A percentile compares a stretch with the other conserved stretches of the same genome.
Evolutionary conservation across 176 grass and related monocot species (phyloP).

Genomic region (Oryza coarctata): DNA sequence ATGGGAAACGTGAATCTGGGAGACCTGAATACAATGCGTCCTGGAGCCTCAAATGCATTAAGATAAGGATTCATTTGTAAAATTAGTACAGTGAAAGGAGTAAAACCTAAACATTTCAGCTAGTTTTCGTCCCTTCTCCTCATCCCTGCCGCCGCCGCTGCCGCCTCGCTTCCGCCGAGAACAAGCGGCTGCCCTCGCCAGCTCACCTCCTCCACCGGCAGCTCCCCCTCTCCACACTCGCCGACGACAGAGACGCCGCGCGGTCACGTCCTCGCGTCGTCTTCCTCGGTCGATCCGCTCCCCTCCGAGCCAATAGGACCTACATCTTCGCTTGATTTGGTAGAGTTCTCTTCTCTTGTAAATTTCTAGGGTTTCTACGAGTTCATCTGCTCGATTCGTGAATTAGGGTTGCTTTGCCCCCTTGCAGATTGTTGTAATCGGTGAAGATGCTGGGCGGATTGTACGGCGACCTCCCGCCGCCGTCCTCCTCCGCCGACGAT

Average conservation of each 20-base stretch:
- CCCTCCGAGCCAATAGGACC: neutral
- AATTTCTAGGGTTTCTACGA: neutral
- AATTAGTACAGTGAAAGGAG: no score
- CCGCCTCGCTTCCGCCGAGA: no score
- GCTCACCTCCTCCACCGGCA: no score
- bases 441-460: constrained; percentile 76
- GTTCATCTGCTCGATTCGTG: neutral
- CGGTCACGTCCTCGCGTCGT: neutral
- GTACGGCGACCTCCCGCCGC: constrained; percentile 95
- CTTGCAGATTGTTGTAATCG: neutral
- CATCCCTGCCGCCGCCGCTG: neutral
- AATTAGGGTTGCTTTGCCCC: neutral
- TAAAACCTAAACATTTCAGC: no score
- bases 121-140: no score
- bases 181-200: neutral
- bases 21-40: no score
- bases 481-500: constrained; percentile 69
- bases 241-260: no score
- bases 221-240: no score
- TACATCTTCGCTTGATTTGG: neutral
- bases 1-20: no score
- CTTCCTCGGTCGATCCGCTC: neutral
- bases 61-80: no score
- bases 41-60: no score
- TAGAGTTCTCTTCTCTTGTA: neutral